phyloP scores from a whole-genome alignment of 1,284 basidiomycete genomes.

The Veloporphyrellus conicus region DNA sequence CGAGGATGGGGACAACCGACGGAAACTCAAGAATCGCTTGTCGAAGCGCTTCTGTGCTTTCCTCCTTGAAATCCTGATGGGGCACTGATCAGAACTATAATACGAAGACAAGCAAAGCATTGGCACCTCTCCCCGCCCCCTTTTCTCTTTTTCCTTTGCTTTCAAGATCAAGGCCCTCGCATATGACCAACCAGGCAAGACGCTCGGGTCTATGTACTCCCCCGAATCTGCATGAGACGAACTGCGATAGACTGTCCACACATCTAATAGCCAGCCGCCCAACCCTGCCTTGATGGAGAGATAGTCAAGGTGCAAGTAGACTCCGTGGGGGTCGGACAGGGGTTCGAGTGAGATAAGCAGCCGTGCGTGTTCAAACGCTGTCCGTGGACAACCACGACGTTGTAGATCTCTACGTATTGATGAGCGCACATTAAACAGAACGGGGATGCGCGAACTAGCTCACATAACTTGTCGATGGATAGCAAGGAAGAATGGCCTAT shows the following conservation, averaged over 20 bases:
- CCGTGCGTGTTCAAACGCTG: constrained; percentile 84
- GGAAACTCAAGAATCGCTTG: constrained; percentile 78
- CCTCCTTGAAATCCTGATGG: constrained; percentile 13
- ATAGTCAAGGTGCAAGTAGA: constrained; percentile 79
- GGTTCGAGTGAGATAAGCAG: constrained; percentile 81
- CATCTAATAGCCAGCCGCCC: constrained; percentile 71
- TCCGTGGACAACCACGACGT: constrained; percentile 81
- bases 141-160: constrained; percentile 50
- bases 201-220: constrained; percentile 49
- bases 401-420: constrained; percentile 61
- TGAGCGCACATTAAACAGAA: constrained; percentile 8
- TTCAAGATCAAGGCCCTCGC: constrained; percentile 70
- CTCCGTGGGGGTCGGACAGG: constrained; percentile 80
- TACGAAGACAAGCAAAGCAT: neutral
- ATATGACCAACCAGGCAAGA: constrained; percentile 79
- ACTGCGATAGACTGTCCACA: constrained; percentile 45
- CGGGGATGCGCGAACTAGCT: constrained; percentile 25
- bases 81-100: neutral
- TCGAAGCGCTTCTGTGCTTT: constrained; percentile 62
- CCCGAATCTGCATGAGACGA: constrained; percentile 12
- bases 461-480: constrained; percentile 75
- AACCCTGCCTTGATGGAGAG: constrained; percentile 79
- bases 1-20: constrained; percentile 71
- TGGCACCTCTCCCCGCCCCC: constrained; percentile 41
- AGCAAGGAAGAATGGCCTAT: constrained; percentile 80